A percentile compares a stretch with the other conserved stretches of the same genome.
Evolutionary conservation across 371 early-diverging fungal genomes (phyloP).

Genomic region (Homolaphlyctis polyrhiza): DNA sequence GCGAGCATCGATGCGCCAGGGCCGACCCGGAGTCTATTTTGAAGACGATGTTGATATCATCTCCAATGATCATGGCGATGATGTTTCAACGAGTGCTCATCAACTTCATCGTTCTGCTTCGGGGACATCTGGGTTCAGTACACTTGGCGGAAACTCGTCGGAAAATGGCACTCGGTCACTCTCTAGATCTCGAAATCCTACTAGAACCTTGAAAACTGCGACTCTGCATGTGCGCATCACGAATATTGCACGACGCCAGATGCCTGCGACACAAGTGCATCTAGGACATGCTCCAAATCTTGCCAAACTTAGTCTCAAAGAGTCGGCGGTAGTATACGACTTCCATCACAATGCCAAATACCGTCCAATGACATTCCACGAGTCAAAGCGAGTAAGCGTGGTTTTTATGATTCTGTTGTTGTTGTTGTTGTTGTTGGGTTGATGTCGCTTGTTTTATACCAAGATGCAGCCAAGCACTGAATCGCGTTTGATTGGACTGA

Average conservation of each 20-base stretch:
- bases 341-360: slow-evolving; percentile 10
- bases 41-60: slow-evolving; percentile 40
- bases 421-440: no score
- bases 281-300: neutral
- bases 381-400: slow-evolving; percentile 11
- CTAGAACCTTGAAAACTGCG: neutral
- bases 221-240: slow-evolving; percentile 19
- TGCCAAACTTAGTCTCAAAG: slow-evolving; percentile 1
- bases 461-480: neutral
- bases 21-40: slow-evolving; percentile 17
- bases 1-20: slow-evolving; percentile 22
- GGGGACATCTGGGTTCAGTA: neutral
- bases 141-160: neutral
- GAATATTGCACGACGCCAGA: slow-evolving; percentile 17
- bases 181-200: neutral
- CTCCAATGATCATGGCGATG: neutral
- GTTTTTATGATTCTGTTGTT: no score
- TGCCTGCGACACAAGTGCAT: neutral
- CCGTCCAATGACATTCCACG: neutral
- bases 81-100: neutral
- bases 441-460: neutral
- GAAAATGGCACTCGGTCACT: neutral
- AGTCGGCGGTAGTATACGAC: slow-evolving; percentile 21
- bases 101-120: neutral
- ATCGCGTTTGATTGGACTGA: neutral